phyloP scores from a whole-genome alignment of 1,284 basidiomycete genomes.

The Pseudozyma pruni region DNA sequence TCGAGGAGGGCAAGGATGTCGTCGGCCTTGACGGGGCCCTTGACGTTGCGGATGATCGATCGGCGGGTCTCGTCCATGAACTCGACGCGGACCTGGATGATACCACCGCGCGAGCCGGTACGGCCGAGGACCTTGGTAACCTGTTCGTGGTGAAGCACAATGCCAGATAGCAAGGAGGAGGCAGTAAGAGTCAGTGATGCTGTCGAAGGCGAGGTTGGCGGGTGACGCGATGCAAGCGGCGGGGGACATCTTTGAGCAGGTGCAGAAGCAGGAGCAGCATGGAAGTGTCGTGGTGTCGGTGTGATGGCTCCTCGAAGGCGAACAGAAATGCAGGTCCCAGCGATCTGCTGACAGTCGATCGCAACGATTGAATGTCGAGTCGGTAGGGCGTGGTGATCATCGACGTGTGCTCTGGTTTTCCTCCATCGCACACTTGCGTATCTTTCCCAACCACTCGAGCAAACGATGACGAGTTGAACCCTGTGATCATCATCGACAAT shows the following conservation, averaged over 20 bases:
- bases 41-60: constrained; percentile 98
- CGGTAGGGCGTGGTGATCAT: too few relatives aligned
- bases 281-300: too few relatives aligned
- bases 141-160: constrained; percentile 28
- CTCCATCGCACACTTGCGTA: too few relatives aligned
- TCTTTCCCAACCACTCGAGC: too few relatives aligned
- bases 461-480: too few relatives aligned
- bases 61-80: constrained; percentile 98
- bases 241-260: neutral
- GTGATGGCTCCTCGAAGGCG: too few relatives aligned
- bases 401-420: too few relatives aligned
- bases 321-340: too few relatives aligned
- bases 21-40: constrained; percentile 94
- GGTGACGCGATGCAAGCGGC: neutral
- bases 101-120: constrained; percentile 98
- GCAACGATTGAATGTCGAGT: too few relatives aligned
- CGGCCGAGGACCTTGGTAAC: constrained; percentile 88
- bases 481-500: too few relatives aligned
- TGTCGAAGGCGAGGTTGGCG: neutral
- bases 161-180: neutral
- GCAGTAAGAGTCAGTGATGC: constrained; percentile 30
- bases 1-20: constrained; percentile 98
- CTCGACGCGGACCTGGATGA: constrained; percentile 99
- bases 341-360: too few relatives aligned
- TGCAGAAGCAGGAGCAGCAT: neutral